phyloP scores from a whole-genome alignment of 345 rosid genomes.

The Pugionium cornutum region DNA sequence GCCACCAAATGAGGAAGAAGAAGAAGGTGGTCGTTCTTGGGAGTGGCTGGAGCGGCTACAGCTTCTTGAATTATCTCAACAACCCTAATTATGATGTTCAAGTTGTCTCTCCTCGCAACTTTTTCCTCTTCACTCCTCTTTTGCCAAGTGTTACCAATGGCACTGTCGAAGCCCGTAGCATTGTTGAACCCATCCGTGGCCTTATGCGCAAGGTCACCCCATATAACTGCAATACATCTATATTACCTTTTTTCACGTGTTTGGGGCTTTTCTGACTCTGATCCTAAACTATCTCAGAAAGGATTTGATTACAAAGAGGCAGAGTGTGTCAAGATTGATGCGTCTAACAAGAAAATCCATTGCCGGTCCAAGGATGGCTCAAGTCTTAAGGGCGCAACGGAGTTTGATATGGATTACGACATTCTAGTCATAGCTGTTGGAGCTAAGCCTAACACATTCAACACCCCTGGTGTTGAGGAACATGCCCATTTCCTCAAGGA shows the following conservation, averaged over 20 bases:
- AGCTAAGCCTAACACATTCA: constrained; percentile 74
- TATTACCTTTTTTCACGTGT: not conserved
- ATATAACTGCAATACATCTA: not conserved
- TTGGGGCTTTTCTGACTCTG: not conserved
- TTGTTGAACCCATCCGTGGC: constrained; percentile 72
- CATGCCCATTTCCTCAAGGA: constrained; percentile 75
- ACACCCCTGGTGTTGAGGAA: constrained; percentile 79
- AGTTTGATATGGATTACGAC: constrained; percentile 73
- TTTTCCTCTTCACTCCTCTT: constrained; percentile 81
- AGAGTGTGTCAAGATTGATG: constrained; percentile 66
- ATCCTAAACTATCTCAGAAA: constrained; percentile 43
- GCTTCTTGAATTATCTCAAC: constrained; percentile 64
- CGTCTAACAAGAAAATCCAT: constrained; percentile 52
- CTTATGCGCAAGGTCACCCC: constrained; percentile 55
- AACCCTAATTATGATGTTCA: constrained; percentile 59
- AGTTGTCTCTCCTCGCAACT: constrained; percentile 77
- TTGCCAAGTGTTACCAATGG: constrained; percentile 83
- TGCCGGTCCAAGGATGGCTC: constrained; percentile 50
- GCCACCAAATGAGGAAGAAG: constrained; percentile 35
- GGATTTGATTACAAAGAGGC: constrained; percentile 63
- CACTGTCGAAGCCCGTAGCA: constrained; percentile 84
- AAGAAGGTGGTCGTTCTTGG: constrained; percentile 83
- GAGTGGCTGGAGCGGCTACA: constrained; percentile 81
- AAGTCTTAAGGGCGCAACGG: constrained; percentile 47
- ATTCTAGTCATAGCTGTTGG: constrained; percentile 66